Percentiles rank a stretch among this genome's conserved stretches.
phyloP scores from a whole-genome alignment of 202 grass and related monocot genomes.

The Cymbopogon flexuosus region DNA sequence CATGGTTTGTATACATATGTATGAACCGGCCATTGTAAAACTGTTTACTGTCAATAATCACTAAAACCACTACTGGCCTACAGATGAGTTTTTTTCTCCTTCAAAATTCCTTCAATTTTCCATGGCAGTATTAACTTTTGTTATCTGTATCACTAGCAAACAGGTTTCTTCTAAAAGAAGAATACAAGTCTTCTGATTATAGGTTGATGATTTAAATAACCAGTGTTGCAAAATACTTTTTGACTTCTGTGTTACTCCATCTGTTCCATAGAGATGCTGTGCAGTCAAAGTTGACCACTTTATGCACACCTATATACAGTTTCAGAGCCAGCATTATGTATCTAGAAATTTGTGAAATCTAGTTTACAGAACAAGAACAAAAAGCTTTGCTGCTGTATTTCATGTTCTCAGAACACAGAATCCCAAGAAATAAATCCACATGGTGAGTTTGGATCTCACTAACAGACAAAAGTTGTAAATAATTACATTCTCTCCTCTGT shows the following conservation, averaged over 20 bases:
- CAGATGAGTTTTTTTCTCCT: background rate
- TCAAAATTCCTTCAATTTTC: background rate
- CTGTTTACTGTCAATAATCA: background rate
- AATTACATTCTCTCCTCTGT: background rate
- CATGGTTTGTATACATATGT: background rate
- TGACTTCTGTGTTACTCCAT: slow-evolving; percentile 11
- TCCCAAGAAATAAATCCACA: slow-evolving; percentile 8
- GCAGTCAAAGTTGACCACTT: background rate
- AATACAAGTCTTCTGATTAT: background rate
- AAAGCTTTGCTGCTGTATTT: background rate
- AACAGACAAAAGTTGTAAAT: background rate
- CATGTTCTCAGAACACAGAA: background rate
- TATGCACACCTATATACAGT: background rate
- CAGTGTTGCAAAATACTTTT: background rate
- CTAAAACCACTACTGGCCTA: background rate
- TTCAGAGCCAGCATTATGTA: background rate
- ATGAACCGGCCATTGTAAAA: background rate
- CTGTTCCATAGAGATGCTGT: background rate
- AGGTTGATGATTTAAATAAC: background rate
- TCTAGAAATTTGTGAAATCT: background rate
- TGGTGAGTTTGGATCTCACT: background rate
- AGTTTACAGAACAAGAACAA: background rate
- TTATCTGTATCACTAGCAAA: background rate
- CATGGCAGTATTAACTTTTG: background rate
- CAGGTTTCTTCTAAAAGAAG: background rate